Percentiles rank a stretch among this genome's conserved stretches.
Evolutionary conservation across 148 eudicot species (phyloP).

Genomic region (Fagopyrum esculentum): DNA sequence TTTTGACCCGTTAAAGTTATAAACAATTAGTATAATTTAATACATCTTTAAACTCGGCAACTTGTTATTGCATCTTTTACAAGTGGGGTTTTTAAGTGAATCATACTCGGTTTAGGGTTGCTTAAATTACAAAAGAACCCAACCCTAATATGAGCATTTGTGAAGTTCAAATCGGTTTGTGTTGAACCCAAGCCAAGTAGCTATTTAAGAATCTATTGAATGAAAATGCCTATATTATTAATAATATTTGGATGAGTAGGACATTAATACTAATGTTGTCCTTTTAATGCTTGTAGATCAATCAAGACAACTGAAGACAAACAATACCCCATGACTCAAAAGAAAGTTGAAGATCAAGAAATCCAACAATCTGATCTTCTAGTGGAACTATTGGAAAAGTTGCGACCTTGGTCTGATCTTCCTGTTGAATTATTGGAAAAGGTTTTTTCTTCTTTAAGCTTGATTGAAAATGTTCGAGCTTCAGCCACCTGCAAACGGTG

Average conservation of each 20-base stretch:
- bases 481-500: conserved; percentile 68
- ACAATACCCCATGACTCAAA: conserved; percentile 15
- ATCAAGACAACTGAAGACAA: conserved; percentile 31
- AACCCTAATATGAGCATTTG: background rate
- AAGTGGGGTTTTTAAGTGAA: background rate
- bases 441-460: conserved; percentile 42
- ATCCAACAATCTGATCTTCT: background rate
- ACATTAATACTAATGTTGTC: background rate
- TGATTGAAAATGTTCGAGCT: conserved; percentile 50
- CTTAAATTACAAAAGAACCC: too few relatives aligned
- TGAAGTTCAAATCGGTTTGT: background rate
- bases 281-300: conserved; percentile 24
- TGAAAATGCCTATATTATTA: background rate
- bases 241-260: background rate
- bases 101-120: too few relatives aligned
- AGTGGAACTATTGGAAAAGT: conserved; percentile 6
- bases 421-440: conserved; percentile 61
- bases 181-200: background rate
- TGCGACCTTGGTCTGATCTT: conserved; percentile 39
- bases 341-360: background rate
- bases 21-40: too few relatives aligned
- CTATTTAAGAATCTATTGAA: background rate
- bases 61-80: background rate
- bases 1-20: background rate
- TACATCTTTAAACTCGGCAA: too few relatives aligned